Conservation (phyloP, 2,329 filamentous ascomycete genomes). For the Diaporthe batatas region DNA sequence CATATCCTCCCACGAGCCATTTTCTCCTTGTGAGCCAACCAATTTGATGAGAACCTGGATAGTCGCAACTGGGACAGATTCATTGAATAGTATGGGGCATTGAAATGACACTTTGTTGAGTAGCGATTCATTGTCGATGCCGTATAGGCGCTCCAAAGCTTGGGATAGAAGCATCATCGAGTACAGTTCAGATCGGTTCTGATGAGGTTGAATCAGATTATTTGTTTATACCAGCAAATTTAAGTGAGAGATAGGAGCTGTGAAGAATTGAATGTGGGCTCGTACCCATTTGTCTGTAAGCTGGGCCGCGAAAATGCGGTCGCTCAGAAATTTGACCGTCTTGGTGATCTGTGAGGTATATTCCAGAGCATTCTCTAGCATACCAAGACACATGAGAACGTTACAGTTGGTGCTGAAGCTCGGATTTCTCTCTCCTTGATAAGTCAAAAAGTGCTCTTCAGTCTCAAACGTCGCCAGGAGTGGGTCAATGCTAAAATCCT, state of each 20-base stretch:
- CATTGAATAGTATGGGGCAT: neutral
- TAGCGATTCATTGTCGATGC: neutral
- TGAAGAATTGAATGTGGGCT: neutral
- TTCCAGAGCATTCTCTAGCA: neutral
- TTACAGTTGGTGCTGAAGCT: constrained; percentile 10
- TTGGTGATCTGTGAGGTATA: neutral
- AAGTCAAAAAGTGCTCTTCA: neutral
- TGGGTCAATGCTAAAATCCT: neutral
- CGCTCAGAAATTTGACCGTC: neutral
- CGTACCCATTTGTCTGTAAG: constrained; percentile 7
- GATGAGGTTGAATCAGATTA: neutral
- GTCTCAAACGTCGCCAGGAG: neutral
- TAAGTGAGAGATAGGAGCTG: too few relatives aligned
- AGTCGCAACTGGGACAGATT: neutral
- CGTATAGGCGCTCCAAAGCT: neutral
- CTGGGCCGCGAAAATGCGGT: neutral
- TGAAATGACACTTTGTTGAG: neutral
- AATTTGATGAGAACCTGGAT: neutral
- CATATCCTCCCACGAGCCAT: neutral
- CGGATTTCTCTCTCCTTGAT: neutral
- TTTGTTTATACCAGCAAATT: neutral
- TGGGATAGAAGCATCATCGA: neutral
- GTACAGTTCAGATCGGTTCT: neutral
- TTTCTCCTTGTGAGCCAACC: neutral
- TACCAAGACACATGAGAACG: neutral